phyloP scores from a whole-genome alignment of 139 green algal genomes.

The Yamagishiella unicocca region DNA sequence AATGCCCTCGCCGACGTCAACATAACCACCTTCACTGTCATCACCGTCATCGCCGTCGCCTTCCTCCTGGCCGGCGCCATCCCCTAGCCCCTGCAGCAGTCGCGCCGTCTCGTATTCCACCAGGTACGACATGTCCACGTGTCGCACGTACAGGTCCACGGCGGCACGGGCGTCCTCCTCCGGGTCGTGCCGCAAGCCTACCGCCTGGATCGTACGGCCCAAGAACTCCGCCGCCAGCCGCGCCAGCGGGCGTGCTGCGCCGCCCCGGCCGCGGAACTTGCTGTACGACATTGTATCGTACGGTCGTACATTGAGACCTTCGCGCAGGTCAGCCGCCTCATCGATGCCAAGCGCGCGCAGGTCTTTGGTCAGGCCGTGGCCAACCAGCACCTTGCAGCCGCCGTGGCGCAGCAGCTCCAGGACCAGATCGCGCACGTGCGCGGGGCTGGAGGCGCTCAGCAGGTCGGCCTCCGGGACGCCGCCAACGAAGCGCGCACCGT shows the following conservation, averaged over 20 bases:
- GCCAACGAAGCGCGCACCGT: background rate
- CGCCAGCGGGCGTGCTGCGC: conserved; percentile 3
- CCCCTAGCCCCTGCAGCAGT: background rate
- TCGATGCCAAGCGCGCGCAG: conserved; percentile 30
- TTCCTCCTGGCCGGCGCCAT: background rate
- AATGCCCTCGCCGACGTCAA: no score
- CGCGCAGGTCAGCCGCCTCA: background rate
- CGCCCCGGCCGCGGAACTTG: conserved; percentile 32
- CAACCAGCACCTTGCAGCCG: conserved; percentile 27
- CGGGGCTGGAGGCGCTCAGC: background rate
- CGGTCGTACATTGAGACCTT: background rate
- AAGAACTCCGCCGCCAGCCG: conserved; percentile 10
- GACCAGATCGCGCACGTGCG: background rate
- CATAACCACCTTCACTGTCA: background rate
- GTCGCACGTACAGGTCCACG: conserved; percentile 14
- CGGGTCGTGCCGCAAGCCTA: background rate
- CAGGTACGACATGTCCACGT: conserved; percentile 23
- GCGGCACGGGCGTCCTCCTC: conserved; percentile 17
- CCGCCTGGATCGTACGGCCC: background rate
- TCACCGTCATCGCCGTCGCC: background rate
- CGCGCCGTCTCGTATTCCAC: conserved; percentile 17
- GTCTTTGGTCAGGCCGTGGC: conserved; percentile 48
- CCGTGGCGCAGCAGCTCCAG: background rate
- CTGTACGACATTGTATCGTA: conserved; percentile 44
- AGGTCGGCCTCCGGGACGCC: background rate